phyloP scores from a whole-genome alignment of 2,329 filamentous ascomycete genomes.

The Orbilia blumenaviensis region DNA sequence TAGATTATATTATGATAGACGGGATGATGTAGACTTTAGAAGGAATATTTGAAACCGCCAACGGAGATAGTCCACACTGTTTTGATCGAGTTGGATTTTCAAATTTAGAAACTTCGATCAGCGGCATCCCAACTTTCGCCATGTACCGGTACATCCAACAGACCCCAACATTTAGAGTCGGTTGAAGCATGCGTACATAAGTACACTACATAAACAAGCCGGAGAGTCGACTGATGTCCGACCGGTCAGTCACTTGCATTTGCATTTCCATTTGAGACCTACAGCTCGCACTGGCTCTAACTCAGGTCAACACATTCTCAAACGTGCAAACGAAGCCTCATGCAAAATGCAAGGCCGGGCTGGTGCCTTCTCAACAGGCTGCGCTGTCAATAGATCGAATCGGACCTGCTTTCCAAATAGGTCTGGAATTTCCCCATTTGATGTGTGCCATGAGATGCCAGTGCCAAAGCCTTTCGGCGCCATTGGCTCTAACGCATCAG shows the following conservation, averaged over 20 bases:
- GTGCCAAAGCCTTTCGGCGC: constrained; percentile 16
- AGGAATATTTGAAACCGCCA: constrained; percentile 26
- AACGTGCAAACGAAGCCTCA: constrained; percentile 30
- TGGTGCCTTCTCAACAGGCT: constrained; percentile 35
- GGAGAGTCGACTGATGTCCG: not conserved
- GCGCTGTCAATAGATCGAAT: constrained; percentile 14
- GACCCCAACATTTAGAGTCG: not conserved
- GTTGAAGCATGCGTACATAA: too few relatives aligned
- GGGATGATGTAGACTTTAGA: constrained; percentile 11
- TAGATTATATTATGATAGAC: not conserved
- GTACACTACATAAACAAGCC: too few relatives aligned
- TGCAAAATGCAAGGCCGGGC: constrained; percentile 38
- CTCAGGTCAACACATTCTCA: constrained; percentile 39
- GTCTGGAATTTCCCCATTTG: constrained; percentile 39
- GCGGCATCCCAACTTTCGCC: not conserved
- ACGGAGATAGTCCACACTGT: constrained; percentile 12
- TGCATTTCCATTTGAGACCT: not conserved
- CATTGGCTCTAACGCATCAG: constrained; percentile 45
- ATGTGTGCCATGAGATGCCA: not conserved
- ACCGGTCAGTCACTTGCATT: not conserved
- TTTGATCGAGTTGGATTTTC: constrained; percentile 12
- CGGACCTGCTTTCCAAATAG: constrained; percentile 27
- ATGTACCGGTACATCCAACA: constrained; percentile 34
- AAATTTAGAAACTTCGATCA: constrained; percentile 44
- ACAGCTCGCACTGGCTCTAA: constrained; percentile 2